Base-by-base conservation (phyloP, 305 asterid species). In the Solanum aculeatissimum region DNA sequence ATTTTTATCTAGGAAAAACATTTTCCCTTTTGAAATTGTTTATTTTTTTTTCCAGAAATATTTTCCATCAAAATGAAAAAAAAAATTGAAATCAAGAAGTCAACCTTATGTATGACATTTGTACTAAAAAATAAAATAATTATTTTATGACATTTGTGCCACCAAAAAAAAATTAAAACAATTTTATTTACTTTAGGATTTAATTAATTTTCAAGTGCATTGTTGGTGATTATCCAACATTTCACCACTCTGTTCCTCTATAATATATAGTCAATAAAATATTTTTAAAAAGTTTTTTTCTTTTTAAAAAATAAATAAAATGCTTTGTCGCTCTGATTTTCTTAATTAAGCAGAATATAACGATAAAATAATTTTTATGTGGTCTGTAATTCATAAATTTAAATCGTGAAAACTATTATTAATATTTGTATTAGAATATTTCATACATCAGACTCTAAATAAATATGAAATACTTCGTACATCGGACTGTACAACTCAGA, bases 181-280 rank as follows among this genome's bases (percentile, higher is more conserved):
- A 57, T 18, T 57, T 19, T 57, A 66, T 35, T 66, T 66, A 35
- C 75, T 60, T 66, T 57, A n/a, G 14, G 35, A 68, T 68, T 35
- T 69, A 29, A 38, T 35, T 35, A 38, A 25, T 69, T 69, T 42
- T 69, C 16, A 35, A 35, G 13, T 38, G 77, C 10, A 38, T 9
- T 69, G 77, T 69, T 38, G 77, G 51, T 69, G 51, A 69, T 1
- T 35, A 19, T 70, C 54, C 54, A 70, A 70, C 79, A 70, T 70
- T 70, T 32, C 53, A 70, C 80, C 57, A 21, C 35, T 21, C 16
- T 72, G 38, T 43, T 43, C 57, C 80, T 72, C 32, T 40, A 12
- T 19, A 12, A 65, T 15, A 65, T 42, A 35, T 68, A 68, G 5
- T 23, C 18, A 60, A 23, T 7, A 23, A 55, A 55, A 18, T 7